Base-by-base conservation (phyloP, 208 protist species). In the Leptomonas pyrrhocoris region DNA sequence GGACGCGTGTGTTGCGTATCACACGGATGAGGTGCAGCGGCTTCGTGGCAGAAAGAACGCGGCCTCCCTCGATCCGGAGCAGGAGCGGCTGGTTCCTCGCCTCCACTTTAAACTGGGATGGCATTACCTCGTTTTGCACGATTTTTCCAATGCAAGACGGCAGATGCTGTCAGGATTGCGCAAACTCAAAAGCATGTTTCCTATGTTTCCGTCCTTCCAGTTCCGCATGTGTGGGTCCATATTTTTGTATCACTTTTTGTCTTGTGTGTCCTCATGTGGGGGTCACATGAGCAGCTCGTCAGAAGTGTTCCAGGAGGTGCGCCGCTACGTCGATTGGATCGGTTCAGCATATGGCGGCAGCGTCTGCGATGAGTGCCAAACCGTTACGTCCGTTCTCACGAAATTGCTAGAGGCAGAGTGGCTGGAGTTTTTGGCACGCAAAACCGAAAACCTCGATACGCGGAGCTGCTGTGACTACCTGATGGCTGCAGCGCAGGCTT, bases 31-130 rank as follows among this genome's bases (percentile, higher is more conserved):
- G 49, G 59, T 81, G 23, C 70, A 57, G 6, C 62, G 70, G 4
- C 63, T 81, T 27, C 46, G 49, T 31, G 46, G 61, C 30, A 76
- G 61, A 28, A 69, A 81, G 23, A 68, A 18, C 42, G 25, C 38
- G 27, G 46, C 34, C 7, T 43, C 61, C 27, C 18, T 40, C 21
- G 30, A 65, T 36, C 18, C 27, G 5, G 46, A 54, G 31, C 45
- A 59, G 40, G 56, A 67, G 46, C 28, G 45, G 1, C 50, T 54
- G 36, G 19, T 81, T 18, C 69, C 71, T 5, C 70, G 83, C 16
- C 65, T 64, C 2, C 70, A 72, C 65, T 93, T 90, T 60, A 80
- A 90, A 56, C 62, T 79, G n/a, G 88, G 72, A 7, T 90, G 88
- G 84, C 84, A 93, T 55, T 83, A 68, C 43, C 73, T 93, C 40